These are phyloP conservation scores for Ustilago loliicola DNA, from an alignment of 1,284 basidiomycete genomes.

Conservation along the genomic window DNA sequence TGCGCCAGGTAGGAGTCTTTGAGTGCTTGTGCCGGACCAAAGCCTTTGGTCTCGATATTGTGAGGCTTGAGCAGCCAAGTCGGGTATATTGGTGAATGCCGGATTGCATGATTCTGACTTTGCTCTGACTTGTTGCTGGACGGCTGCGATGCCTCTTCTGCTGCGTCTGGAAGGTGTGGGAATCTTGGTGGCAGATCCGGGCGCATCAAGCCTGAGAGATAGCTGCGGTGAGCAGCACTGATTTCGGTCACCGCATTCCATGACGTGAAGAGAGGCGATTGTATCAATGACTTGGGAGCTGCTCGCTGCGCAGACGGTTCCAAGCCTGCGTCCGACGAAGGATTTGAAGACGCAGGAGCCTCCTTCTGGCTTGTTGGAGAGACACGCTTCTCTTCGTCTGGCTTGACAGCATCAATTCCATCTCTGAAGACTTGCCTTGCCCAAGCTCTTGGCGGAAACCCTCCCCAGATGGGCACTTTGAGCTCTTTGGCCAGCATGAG, in stretches of 20 bases:
- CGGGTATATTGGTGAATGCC: constrained; percentile 31
- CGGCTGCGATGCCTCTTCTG: not conserved
- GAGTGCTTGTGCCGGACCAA: constrained; percentile 57
- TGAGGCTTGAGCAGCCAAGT: constrained; percentile 47
- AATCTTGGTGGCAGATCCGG: constrained; percentile 54
- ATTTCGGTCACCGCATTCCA: constrained; percentile 50
- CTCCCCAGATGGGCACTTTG: constrained; percentile 57
- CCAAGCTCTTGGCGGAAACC: constrained; percentile 60
- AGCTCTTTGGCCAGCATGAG: constrained; percentile 59
- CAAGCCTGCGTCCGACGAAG: not conserved
- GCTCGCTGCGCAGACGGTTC: not conserved
- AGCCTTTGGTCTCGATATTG: constrained; percentile 49
- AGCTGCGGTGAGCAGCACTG: constrained; percentile 54
- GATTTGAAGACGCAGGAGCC: not conserved
- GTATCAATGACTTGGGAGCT: not conserved
- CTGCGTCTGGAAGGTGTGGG: constrained; percentile 21
- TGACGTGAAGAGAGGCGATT: constrained; percentile 37
- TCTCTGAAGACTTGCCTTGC: constrained; percentile 45
- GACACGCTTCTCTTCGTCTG: constrained; percentile 21
- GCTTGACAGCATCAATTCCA: constrained; percentile 45
- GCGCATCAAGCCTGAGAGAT: constrained; percentile 52
- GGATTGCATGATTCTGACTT: not conserved
- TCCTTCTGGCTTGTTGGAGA: not conserved
- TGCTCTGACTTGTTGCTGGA: not conserved
- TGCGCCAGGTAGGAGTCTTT: constrained; percentile 62